A percentile compares a stretch with the other conserved stretches of the same genome.
Conservation (phyloP, 1,284 basidiomycete genomes). For the Rhizoctonia solani region DNA sequence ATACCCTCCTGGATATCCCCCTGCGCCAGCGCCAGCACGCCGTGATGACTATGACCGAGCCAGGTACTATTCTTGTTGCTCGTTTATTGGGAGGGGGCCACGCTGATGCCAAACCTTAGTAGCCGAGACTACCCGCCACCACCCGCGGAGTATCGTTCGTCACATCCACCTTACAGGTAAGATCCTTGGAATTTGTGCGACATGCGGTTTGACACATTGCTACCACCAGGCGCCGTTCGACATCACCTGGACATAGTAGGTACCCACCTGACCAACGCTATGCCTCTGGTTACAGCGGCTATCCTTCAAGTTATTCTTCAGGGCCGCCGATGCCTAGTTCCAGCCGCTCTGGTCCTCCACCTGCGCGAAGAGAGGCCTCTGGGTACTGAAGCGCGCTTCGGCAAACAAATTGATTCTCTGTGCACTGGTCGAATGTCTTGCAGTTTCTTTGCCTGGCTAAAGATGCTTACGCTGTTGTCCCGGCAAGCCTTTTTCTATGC, state of each 20-base stretch:
- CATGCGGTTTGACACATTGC: background rate
- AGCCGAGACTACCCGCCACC: conserved; percentile 22
- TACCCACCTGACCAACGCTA: conserved; percentile 32
- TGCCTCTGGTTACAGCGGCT: conserved; percentile 32
- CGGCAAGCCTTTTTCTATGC: conserved; percentile 29
- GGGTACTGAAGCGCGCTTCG: conserved; percentile 19
- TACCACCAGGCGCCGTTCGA: conserved; percentile 23
- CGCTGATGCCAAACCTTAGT: background rate
- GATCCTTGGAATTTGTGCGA: background rate
- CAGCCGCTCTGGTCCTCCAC: conserved; percentile 31
- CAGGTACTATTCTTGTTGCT: conserved; percentile 7
- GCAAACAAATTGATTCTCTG: background rate
- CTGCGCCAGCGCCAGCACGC: conserved; percentile 12
- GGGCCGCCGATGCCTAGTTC: conserved; percentile 28
- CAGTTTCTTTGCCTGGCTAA: background rate
- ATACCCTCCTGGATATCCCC: conserved; percentile 16
- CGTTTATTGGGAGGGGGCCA: background rate
- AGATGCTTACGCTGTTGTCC: conserved; percentile 23
- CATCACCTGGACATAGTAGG: conserved; percentile 32
- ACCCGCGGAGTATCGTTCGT: conserved; percentile 25
- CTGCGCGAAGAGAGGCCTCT: conserved; percentile 31
- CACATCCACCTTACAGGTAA: conserved; percentile 30
- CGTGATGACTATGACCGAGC: conserved; percentile 27
- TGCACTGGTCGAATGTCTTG: conserved; percentile 28
- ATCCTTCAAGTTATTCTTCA: conserved; percentile 26